These are phyloP conservation scores for Hypocrella siamensis DNA, from an alignment of 2,329 filamentous ascomycete species.

Conservation along the genomic window DNA sequence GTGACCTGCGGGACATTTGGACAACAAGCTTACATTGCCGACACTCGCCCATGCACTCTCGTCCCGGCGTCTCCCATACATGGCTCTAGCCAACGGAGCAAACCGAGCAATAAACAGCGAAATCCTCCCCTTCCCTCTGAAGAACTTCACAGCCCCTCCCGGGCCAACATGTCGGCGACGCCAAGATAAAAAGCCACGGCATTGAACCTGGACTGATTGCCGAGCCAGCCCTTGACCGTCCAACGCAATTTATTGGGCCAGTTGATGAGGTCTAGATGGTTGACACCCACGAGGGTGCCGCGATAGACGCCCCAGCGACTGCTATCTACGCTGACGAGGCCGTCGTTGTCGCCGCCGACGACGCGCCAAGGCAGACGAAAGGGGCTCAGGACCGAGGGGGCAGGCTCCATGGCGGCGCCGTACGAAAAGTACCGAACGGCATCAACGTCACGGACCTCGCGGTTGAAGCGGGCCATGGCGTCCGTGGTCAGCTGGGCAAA, in stretches of 20 bases:
- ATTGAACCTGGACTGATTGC: slow-evolving; percentile 43
- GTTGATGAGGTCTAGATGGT: slow-evolving; percentile 51
- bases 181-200: slow-evolving; percentile 52
- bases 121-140: too few species aligned
- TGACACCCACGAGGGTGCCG: slow-evolving; percentile 45
- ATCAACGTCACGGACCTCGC: slow-evolving; percentile 34
- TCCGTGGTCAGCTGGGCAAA: slow-evolving; percentile 43
- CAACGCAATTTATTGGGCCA: slow-evolving; percentile 47
- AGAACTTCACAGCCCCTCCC: slow-evolving; percentile 38
- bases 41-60: too few species aligned
- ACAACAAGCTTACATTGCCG: too few species aligned
- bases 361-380: slow-evolving; percentile 38
- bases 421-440: slow-evolving; percentile 46
- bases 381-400: slow-evolving; percentile 45
- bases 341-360: slow-evolving; percentile 45
- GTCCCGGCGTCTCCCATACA: too few species aligned
- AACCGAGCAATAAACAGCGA: too few species aligned
- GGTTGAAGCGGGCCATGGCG: slow-evolving; percentile 48
- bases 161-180: slow-evolving; percentile 55
- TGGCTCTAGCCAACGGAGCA: too few species aligned
- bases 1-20: too few species aligned
- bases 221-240: slow-evolving; percentile 35
- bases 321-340: slow-evolving; percentile 50
- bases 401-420: slow-evolving; percentile 32
- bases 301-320: slow-evolving; percentile 48